phyloP scores from a whole-genome alignment of 176 grass and related monocot species.

The Saccharum officinarum region DNA sequence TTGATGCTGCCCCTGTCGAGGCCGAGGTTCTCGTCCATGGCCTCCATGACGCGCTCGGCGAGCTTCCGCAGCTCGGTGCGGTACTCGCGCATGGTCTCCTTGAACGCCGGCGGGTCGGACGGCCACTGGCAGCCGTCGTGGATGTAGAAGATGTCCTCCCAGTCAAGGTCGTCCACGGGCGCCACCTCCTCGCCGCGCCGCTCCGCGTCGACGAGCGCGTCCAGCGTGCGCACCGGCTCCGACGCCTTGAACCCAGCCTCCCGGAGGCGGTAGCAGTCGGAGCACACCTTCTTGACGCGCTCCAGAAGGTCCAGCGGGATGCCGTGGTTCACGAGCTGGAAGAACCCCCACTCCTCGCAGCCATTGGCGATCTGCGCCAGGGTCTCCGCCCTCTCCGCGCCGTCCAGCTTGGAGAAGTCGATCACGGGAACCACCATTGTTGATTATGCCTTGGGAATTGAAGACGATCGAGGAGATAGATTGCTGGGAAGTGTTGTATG shows the following conservation, averaged over 20 bases:
- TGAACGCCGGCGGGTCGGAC: slow-evolving; percentile 44
- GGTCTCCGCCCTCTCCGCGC: no score
- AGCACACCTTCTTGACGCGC: slow-evolving; percentile 56
- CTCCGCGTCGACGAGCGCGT: slow-evolving; percentile 21
- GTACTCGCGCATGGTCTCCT: slow-evolving; percentile 74
- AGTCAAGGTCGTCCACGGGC: slow-evolving; percentile 56
- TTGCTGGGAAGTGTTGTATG: background rate
- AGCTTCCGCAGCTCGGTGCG: slow-evolving; percentile 45
- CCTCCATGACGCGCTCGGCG: slow-evolving; percentile 40
- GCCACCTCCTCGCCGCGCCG: slow-evolving; percentile 22
- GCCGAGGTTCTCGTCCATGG: slow-evolving; percentile 68
- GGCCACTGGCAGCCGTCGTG: slow-evolving; percentile 53
- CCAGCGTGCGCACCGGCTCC: slow-evolving; percentile 32
- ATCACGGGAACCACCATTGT: no score
- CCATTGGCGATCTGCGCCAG: no score
- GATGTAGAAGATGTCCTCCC: slow-evolving; percentile 69
- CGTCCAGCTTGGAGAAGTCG: background rate
- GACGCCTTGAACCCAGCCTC: slow-evolving; percentile 51
- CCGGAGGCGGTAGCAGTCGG: slow-evolving; percentile 46
- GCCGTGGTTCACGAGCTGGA: slow-evolving; percentile 52
- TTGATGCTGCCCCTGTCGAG: slow-evolving; percentile 39
- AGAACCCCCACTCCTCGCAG: no score
- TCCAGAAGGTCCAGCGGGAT: slow-evolving; percentile 49
- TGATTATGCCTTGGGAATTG: no score
- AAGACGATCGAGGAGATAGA: no score